Evolutionary conservation across 2,329 filamentous ascomycete genomes (phyloP), one percentile per base, ranked within the genome.

Genomic region (Trichoderma atroviride): DNA sequence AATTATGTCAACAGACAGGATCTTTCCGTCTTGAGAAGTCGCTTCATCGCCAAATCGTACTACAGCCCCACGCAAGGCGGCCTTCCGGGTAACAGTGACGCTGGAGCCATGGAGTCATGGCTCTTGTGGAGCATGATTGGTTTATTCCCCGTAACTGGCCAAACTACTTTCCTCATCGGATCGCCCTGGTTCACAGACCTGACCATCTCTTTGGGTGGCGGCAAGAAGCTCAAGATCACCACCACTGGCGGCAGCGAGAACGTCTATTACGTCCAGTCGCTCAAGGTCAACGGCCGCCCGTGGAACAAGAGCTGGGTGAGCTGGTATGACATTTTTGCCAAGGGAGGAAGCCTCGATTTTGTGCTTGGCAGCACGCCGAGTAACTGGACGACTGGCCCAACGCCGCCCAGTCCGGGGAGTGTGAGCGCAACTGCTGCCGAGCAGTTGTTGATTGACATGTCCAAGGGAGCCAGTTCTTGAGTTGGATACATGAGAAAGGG

Each of bases 101-200:
- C 89, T 1, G 91, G 91, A 7, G 88, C 90, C 16, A 92, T 92
- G 89, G 89, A 92, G 75, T 88, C 86, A 9, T 91, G 89, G 87
- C 78, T 91, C 3, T 78, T 91, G 10, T 92, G 90, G 87, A 87
- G 86, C 71, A 90, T 91, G 84, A 84, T 91, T 47, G 89, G 89
- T 2, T 79, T 92, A 33, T 91, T 91, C 72, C 90, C 89, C 1
- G 80, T 92, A 71, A 90, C 89, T 0, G 89, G 88, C 0, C 89
- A 92, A 80, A 88, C 88, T 0, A 90, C 87, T 0, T 92, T 91
- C 76, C 80, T 92, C 19, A 82, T 92, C 64, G 86, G 86, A 3
- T 87, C 87, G 7, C 89, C 89, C 0, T 91, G 87, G 87, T 89
- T 90, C 74, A 78, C 78, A 1, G 83, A 87, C 50, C 79, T 91